Evolutionary conservation across 2,329 filamentous ascomycete species (phyloP), one percentile per base, ranked within the genome.

Genomic region (Sporothrix variecibatus): DNA sequence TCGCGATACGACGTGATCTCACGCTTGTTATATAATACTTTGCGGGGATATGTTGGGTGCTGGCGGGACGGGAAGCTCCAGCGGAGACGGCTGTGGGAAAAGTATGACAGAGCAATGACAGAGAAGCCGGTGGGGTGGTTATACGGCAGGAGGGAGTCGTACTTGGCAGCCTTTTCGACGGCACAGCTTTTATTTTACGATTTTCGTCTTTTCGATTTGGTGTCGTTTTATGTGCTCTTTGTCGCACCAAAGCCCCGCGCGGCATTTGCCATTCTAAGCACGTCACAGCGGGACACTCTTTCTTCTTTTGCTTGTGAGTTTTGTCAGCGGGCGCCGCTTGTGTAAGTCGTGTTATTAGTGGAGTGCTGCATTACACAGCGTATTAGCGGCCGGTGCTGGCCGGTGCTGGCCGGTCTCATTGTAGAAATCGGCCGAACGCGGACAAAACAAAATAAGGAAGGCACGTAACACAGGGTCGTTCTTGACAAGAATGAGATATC

Each of bases 381-480:
- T 70, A 17, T 34, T 53, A 46, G 31, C 28, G 34, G 31, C 34
- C 51, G 43, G 31, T 64, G 9, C n/a, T 34, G 43, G 43, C 43
- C 43, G 15, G 43, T 8, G 34, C 34, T 34, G 43, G 43, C 12
- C 43, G 43, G 43, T 49, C 43, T 49, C 6, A 12, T 46, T 12
- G 15, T 49, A 15, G 43, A 6, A 49, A 49, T 64, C 53, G 70
- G 68, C 68, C 68, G 68, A 71, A 46, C 56, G 28, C 70, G 70
- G 38, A 34, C 70, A 53, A 69, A 49, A 53, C 67, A 69, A 53
- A 38, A 53, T 4, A 23, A n/a, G 65, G 67, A 49, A 69, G 67
- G 67, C 20, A 26, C 46, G 28, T 28, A 4, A 3, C 67, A 38
- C 67, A 20, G 15, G 26, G 43, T 53, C 43, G 26, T 40, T 53